These are phyloP conservation scores for Annulohypoxylon maeteangense DNA, from an alignment of 495 filamentous ascomycete species.

Conservation along the genomic window DNA sequence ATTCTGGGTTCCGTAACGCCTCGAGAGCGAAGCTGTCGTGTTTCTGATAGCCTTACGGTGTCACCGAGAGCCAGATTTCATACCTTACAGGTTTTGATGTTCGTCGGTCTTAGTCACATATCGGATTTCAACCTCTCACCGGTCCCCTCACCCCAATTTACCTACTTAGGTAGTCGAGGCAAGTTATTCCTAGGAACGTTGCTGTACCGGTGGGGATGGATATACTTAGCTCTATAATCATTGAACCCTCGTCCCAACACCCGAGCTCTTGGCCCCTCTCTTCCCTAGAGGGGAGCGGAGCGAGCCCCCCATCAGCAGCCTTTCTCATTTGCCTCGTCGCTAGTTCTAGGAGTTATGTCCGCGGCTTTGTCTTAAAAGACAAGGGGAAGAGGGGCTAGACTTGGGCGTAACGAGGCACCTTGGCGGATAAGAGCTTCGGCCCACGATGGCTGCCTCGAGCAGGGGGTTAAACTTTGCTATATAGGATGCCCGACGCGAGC, in stretches of 20 bases:
- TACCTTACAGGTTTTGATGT: conserved; percentile 16
- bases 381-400: conserved; percentile 31
- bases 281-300: conserved; percentile 34
- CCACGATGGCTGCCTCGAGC: conserved; percentile 33
- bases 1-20: conserved; percentile 14
- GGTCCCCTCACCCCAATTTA: conserved; percentile 32
- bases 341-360: conserved; percentile 25
- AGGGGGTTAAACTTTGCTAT: conserved; percentile 30
- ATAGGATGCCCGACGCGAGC: conserved; percentile 29
- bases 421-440: conserved; percentile 28
- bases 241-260: conserved; percentile 29
- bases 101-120: conserved; percentile 26
- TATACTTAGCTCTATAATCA: conserved; percentile 35
- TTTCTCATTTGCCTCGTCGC: conserved; percentile 33
- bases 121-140: conserved; percentile 37
- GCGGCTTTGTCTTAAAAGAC: conserved; percentile 12
- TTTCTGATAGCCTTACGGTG: conserved; percentile 15
- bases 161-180: conserved; percentile 18
- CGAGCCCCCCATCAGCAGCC: conserved; percentile 18
- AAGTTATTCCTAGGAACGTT: conserved; percentile 28
- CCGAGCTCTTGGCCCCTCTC: conserved; percentile 32
- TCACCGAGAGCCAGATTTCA: conserved; percentile 26
- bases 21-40: conserved; percentile 9
- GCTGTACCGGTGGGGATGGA: conserved; percentile 32
- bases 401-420: conserved; percentile 28